These are phyloP conservation scores for Umbelopsis vinacea DNA, from an alignment of 192 early-diverging fungal species.

Conservation along the genomic window DNA sequence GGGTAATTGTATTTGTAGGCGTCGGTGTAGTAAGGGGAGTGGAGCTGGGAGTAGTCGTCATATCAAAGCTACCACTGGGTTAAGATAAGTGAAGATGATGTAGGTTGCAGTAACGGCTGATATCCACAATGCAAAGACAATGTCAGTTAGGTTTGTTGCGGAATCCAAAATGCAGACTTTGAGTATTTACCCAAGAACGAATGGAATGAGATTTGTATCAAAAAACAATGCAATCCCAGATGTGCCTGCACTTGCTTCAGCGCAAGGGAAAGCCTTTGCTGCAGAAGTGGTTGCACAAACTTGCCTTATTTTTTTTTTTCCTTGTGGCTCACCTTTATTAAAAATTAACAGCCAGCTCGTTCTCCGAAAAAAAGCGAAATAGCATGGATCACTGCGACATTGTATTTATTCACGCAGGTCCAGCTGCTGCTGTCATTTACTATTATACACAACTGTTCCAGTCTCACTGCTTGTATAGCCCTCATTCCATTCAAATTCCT, in stretches of 20 bases:
- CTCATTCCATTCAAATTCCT: constrained; percentile 3
- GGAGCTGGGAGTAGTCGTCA: background rate
- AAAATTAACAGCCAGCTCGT: background rate
- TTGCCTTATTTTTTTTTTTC: background rate
- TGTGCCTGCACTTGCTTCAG: background rate
- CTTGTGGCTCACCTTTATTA: background rate
- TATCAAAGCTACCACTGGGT: background rate
- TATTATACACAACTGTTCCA: background rate
- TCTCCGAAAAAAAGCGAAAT: background rate
- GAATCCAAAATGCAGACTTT: background rate
- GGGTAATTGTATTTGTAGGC: background rate
- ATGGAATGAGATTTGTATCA: too few species aligned
- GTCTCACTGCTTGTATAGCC: constrained; percentile 1
- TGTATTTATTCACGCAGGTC: constrained; percentile 6
- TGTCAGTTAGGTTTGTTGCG: background rate
- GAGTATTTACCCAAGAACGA: background rate
- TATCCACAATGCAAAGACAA: background rate
- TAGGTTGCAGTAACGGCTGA: background rate
- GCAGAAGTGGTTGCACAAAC: constrained; percentile 10
- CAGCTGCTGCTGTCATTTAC: constrained; percentile 5
- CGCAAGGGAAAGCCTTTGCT: background rate
- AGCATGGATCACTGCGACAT: constrained; percentile 22
- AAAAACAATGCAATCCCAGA: constrained; percentile 6
- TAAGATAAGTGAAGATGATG: background rate
- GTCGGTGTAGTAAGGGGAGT: background rate